These are phyloP conservation scores for Sugiyamaella novakii DNA, from an alignment of 1,139 yeast species.

Conservation along the genomic window DNA sequence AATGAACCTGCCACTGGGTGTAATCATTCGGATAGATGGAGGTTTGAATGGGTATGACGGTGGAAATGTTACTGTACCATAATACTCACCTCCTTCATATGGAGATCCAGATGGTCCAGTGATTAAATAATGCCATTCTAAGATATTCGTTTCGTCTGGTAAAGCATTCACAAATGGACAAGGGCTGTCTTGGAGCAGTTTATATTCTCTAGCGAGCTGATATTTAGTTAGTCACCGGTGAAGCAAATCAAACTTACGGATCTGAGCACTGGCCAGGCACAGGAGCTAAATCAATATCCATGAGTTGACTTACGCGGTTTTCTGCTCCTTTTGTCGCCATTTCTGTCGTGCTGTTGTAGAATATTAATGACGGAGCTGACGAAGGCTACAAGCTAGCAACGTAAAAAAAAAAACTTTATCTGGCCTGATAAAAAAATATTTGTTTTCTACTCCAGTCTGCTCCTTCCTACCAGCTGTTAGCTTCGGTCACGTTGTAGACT, in stretches of 20 bases:
- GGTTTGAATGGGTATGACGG: slow-evolving; percentile 90
- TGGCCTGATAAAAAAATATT: too few species aligned
- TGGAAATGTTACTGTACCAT: slow-evolving; percentile 83
- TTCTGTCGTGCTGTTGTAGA: not conserved
- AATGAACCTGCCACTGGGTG: slow-evolving; percentile 82
- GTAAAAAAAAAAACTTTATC: too few species aligned
- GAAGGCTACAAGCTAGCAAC: too few species aligned
- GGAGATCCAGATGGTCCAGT: slow-evolving; percentile 89
- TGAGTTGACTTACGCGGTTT: slow-evolving; percentile 2
- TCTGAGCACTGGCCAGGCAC: too few species aligned
- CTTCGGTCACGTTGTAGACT: too few species aligned
- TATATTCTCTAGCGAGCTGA: slow-evolving; percentile 72
- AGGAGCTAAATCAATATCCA: not conserved
- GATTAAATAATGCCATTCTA: slow-evolving; percentile 78
- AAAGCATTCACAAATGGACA: slow-evolving; percentile 81
- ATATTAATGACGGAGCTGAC: too few species aligned
- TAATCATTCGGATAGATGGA: slow-evolving; percentile 84
- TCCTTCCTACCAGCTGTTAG: too few species aligned
- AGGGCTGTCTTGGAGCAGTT: slow-evolving; percentile 68
- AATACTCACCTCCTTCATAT: slow-evolving; percentile 83
- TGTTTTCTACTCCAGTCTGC: too few species aligned
- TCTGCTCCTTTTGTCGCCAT: not conserved
- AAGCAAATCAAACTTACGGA: too few species aligned
- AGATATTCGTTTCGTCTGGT: slow-evolving; percentile 76
- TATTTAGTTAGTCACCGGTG: not conserved